phyloP scores from a whole-genome alignment of 345 rosid species.

The Syzygium aromaticum region DNA sequence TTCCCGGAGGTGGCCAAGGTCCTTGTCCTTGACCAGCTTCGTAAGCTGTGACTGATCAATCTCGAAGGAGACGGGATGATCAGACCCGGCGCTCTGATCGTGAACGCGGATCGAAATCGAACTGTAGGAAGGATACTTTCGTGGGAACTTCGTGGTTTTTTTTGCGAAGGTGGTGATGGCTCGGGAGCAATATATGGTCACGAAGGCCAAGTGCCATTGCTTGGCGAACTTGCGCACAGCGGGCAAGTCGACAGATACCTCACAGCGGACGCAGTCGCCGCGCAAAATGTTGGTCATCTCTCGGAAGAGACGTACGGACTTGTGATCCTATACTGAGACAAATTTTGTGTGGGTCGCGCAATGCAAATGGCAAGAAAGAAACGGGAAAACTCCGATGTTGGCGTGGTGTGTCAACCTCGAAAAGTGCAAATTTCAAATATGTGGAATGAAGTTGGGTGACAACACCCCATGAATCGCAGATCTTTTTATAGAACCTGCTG shows the following conservation, averaged over 20 bases:
- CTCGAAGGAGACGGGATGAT: neutral
- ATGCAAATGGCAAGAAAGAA: neutral
- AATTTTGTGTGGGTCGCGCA: neutral
- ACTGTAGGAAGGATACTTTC: neutral
- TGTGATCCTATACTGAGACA: neutral
- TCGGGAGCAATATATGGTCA: neutral
- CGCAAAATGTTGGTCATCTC: neutral
- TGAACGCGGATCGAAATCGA: neutral
- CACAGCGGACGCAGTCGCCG: neutral
- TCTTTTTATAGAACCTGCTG: no score
- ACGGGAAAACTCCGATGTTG: neutral
- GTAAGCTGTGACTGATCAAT: slow-evolving; percentile 19
- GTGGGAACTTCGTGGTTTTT: neutral
- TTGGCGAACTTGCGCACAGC: neutral
- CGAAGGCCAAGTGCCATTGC: neutral
- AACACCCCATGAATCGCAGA: no score
- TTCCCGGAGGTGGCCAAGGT: slow-evolving; percentile 14
- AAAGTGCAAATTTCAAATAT: neutral
- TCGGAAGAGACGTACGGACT: neutral
- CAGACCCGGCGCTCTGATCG: neutral
- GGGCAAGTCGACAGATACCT: neutral
- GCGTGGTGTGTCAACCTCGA: neutral
- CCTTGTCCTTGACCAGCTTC: slow-evolving; percentile 34
- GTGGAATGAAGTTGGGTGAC: neutral
- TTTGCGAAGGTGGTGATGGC: neutral